Conservation (phyloP, 352 stramenopile species). For the Globisporangium cylindrosporum region DNA sequence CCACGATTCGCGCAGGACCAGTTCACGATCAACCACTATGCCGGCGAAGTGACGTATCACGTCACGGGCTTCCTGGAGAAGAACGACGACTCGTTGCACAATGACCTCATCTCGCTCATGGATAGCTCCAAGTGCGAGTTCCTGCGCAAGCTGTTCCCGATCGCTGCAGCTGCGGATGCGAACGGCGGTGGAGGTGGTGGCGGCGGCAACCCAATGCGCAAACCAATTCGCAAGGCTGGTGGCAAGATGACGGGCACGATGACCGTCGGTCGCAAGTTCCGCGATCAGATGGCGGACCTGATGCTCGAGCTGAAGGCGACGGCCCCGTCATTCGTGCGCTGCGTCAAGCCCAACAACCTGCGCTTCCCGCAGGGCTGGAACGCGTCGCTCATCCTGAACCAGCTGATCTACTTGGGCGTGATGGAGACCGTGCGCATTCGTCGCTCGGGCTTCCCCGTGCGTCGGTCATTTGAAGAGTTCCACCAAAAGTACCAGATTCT, state of each 20-base stretch:
- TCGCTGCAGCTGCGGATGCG: constrained; percentile 34
- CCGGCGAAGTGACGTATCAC: constrained; percentile 95
- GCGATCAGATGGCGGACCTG: constrained; percentile 85
- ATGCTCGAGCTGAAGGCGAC: constrained; percentile 86
- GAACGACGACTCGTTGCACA: constrained; percentile 96
- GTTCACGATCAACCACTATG: constrained; percentile 98
- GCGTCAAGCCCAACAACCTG: constrained; percentile 92
- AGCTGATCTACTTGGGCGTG: constrained; percentile 88
- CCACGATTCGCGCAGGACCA: constrained; percentile 86
- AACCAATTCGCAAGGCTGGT: constrained; percentile 67
- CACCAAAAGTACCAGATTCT: constrained; percentile 87
- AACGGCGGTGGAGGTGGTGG: constrained; percentile 19
- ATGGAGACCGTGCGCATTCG: constrained; percentile 91
- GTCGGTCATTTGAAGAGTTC: constrained; percentile 84
- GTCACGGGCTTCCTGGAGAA: constrained; percentile 97
- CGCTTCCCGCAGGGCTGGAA: constrained; percentile 87
- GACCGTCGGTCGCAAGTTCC: constrained; percentile 89
- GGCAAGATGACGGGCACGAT: constrained; percentile 90
- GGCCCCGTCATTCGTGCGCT: constrained; percentile 87
- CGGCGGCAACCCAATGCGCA: constrained; percentile 44
- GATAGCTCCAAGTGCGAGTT: constrained; percentile 83
- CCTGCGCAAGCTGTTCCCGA: constrained; percentile 69
- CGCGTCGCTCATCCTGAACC: constrained; percentile 81
- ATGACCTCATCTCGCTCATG: constrained; percentile 87
- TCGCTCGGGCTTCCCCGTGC: constrained; percentile 84